A percentile compares a stretch with the other conserved stretches of the same genome.
phyloP scores from a whole-genome alignment of 495 filamentous ascomycete species.

The Pyrenula massariospora region DNA sequence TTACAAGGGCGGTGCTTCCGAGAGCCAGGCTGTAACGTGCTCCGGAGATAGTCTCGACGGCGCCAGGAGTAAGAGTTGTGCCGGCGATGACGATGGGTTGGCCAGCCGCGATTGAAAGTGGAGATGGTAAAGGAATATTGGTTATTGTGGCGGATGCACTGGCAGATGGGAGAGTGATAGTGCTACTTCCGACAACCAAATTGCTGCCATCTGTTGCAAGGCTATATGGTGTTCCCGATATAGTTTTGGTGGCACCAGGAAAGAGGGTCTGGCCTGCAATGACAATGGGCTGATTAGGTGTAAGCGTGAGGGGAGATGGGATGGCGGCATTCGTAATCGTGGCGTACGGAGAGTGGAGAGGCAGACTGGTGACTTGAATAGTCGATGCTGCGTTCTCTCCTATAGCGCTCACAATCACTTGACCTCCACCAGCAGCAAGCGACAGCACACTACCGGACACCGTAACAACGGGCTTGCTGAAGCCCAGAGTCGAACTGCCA shows the following conservation, averaged over 20 bases:
- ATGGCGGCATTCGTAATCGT: no score
- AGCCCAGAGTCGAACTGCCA: neutral
- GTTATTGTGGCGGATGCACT: neutral
- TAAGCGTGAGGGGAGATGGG: no score
- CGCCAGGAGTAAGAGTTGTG: neutral
- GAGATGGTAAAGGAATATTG: neutral
- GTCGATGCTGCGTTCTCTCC: neutral
- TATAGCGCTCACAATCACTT: neutral
- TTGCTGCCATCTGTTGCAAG: slow-evolving; percentile 3
- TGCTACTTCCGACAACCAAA: slow-evolving; percentile 2
- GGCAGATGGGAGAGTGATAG: neutral
- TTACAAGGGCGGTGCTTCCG: no score
- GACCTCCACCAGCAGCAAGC: neutral
- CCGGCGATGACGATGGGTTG: neutral
- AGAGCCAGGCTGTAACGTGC: neutral
- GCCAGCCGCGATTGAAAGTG: no score
- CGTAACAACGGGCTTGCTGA: neutral
- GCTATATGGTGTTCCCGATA: slow-evolving; percentile 4
- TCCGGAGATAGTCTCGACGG: neutral
- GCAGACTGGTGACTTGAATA: no score
- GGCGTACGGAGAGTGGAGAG: no score
- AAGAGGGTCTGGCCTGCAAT: slow-evolving; percentile 2
- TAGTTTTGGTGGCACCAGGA: slow-evolving; percentile 2
- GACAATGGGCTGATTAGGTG: neutral
- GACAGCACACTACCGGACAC: neutral